Base-by-base conservation (phyloP, 306 rosid species). In the Senna siamea region DNA sequence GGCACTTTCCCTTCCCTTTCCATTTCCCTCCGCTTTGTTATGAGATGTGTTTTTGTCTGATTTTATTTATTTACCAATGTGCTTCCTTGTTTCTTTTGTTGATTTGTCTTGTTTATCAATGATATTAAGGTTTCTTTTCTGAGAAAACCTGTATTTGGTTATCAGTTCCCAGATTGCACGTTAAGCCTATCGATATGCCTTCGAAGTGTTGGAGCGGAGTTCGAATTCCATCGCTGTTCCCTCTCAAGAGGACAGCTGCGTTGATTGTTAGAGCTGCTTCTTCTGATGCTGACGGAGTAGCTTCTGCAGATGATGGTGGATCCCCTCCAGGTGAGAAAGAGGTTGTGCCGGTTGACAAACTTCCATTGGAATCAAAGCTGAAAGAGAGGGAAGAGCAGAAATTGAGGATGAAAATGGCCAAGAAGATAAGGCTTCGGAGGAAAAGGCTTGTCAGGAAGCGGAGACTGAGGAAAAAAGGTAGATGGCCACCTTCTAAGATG, bases 401-500 rank as follows among this genome's bases (percentile, higher is more conserved):
- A 85, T 15, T 73, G 76, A 89, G 74, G 89, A 91, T 91, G 96
- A 90, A 88, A 66, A 80, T 91, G 61, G 97, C 95, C 0, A 94
- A 87, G 85, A 94, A 94, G 85, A 84, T 92, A 59, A 77, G 99
- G 86, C 86, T 94, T 62, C 72, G 87, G 30, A 88, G 97, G 80
- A 92, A 87, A 52, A 80, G 99, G 62, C 97, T 94, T 40, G 88
- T 92, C 35, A 81, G 72, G 22, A 94, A 94, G 74, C 83, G 96
- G 26, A 83, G 15, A 35, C 32, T 94, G 87, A 87, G 96, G 76
- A 92, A 94, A 92, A 94, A 92, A 65, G 96, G 99, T 26, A 70
- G 88, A 75, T 89, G 99, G 97, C 96, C 97, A 44, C 96, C 99
- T 83, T 92, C 97, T 1, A 94, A 94, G 81, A 92, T 92, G 97